Conservation (phyloP, 208 protist species). For the Acanthamoeba sp. region DNA sequence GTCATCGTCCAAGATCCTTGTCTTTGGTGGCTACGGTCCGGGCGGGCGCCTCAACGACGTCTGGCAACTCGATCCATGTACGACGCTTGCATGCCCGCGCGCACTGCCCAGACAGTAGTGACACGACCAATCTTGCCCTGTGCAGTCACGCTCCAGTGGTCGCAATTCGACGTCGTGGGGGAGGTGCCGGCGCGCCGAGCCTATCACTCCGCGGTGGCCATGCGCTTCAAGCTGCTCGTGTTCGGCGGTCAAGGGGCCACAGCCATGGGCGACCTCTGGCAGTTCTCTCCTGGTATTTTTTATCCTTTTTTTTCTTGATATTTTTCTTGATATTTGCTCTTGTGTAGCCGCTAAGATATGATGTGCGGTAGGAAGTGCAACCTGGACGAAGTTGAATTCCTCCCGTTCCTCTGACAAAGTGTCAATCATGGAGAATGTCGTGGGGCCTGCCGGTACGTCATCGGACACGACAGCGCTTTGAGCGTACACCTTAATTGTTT, state of each 20-base stretch:
- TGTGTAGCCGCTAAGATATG: neutral
- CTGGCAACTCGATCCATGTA: constrained; percentile 73
- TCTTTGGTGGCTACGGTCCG: constrained; percentile 70
- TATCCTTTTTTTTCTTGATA: neutral
- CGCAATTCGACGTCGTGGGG: neutral
- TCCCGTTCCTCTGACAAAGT: constrained; percentile 45
- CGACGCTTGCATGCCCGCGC: neutral
- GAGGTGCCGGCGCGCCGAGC: constrained; percentile 36
- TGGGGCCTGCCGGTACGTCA: constrained; percentile 30
- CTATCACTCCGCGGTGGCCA: constrained; percentile 63
- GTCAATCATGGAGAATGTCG: constrained; percentile 56
- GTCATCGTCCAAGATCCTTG: constrained; percentile 7
- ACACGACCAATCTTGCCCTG: too few species aligned
- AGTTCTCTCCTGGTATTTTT: constrained; percentile 58
- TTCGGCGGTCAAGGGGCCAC: constrained; percentile 67
- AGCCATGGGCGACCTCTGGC: constrained; percentile 57
- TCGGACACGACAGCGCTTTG: neutral
- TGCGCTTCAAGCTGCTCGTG: constrained; percentile 68
- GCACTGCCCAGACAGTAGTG: too few species aligned
- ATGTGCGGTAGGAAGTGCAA: neutral
- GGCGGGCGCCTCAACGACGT: constrained; percentile 68
- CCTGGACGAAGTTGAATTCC: constrained; percentile 20
- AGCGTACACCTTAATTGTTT: neutral
- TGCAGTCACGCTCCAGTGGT: constrained; percentile 67
- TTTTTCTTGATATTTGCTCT: constrained; percentile 1